Conservation (phyloP, 768 basidiomycete species). For the Termitomyces titanicus region DNA sequence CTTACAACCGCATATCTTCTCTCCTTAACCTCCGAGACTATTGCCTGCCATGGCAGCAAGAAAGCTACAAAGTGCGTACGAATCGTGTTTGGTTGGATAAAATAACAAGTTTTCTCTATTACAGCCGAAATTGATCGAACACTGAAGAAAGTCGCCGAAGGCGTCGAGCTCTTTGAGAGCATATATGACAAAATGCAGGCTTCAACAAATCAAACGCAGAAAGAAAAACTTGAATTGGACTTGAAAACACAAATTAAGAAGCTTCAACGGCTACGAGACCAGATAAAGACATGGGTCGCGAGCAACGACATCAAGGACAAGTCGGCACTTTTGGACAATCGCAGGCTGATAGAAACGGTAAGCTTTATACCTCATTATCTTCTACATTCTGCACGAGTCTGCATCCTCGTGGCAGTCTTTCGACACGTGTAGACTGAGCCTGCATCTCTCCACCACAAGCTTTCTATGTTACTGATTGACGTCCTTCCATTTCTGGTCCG, state of each 20-base stretch:
- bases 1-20: background rate
- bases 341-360: slow-evolving; percentile 95
- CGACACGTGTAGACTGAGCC: slow-evolving; percentile 17
- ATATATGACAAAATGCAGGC: slow-evolving; percentile 99
- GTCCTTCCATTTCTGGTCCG: slow-evolving; percentile 21
- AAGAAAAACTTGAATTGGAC: slow-evolving; percentile 49
- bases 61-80: slow-evolving; percentile 76
- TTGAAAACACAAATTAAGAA: slow-evolving; percentile 95
- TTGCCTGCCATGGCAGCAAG: slow-evolving; percentile 73
- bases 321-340: slow-evolving; percentile 84
- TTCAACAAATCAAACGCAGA: slow-evolving; percentile 80
- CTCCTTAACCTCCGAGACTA: slow-evolving; percentile 15
- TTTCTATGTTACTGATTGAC: slow-evolving; percentile 19
- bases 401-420: slow-evolving; percentile 10
- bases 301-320: slow-evolving; percentile 99
- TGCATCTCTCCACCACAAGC: slow-evolving; percentile 3
- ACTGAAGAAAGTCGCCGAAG: slow-evolving; percentile 93
- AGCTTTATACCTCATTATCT: slow-evolving; percentile 29
- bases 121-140: slow-evolving; percentile 98
- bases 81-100: background rate
- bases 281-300: slow-evolving; percentile 99
- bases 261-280: slow-evolving; percentile 94
- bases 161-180: slow-evolving; percentile 91
- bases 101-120: background rate
- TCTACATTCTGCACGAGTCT: slow-evolving; percentile 6